Conservation (phyloP, 2,329 filamentous ascomycete species). For the Colletotrichum limetticola region DNA sequence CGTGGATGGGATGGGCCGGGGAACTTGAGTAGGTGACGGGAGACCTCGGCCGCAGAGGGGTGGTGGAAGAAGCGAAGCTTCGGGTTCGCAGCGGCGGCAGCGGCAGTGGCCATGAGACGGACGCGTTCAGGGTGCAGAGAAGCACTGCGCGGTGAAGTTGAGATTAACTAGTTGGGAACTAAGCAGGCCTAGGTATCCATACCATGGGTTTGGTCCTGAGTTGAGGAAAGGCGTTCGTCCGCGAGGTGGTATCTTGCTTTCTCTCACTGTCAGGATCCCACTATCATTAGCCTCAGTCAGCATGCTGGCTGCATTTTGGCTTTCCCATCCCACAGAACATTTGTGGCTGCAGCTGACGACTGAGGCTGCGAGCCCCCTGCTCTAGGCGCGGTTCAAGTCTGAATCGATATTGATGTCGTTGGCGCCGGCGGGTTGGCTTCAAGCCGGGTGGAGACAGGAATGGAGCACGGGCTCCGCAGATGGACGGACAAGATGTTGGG, state of each 20-base stretch:
- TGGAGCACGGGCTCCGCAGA: slow-evolving; percentile 22
- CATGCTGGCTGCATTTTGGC: too few relatives aligned
- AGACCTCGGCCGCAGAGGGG: not conserved
- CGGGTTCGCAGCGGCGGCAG: slow-evolving; percentile 8
- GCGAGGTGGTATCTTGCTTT: not conserved
- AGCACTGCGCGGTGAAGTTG: not conserved
- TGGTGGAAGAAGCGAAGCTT: slow-evolving; percentile 19
- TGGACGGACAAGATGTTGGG: slow-evolving; percentile 55
- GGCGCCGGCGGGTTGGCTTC: not conserved
- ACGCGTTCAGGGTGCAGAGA: slow-evolving; percentile 12
- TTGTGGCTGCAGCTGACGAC: not conserved
- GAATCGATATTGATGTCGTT: slow-evolving; percentile 10
- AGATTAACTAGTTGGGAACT: not conserved
- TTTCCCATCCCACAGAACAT: not conserved
- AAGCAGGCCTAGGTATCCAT: not conserved
- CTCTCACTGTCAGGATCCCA: not conserved
- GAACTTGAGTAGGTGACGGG: not conserved
- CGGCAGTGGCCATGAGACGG: not conserved
- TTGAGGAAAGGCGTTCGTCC: not conserved
- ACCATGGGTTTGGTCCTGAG: slow-evolving; percentile 13
- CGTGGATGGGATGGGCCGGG: not conserved
- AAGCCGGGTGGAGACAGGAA: not conserved
- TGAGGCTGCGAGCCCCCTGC: not conserved
- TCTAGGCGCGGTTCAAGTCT: not conserved
- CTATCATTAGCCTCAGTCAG: not conserved